Evolutionary conservation across 2,329 filamentous ascomycete genomes (phyloP).

Genomic region (Beauveria medogensis): DNA sequence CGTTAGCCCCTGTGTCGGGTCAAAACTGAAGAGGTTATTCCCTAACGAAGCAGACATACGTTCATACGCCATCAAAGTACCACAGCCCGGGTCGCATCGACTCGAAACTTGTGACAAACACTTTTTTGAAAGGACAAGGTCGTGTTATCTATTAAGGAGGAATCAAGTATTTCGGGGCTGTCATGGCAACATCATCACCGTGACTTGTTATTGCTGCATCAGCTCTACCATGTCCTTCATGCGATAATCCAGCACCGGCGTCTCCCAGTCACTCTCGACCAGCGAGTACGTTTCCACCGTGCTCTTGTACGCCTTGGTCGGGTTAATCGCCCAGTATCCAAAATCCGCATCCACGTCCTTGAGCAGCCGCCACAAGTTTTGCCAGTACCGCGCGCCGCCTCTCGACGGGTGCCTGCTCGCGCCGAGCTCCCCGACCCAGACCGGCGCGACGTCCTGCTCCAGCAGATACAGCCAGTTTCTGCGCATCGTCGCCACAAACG

Average conservation of each 20-base stretch:
- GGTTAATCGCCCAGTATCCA: constrained; percentile 64
- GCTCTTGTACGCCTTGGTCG: constrained; percentile 52
- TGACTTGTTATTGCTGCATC: constrained; percentile 24
- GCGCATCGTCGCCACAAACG: constrained; percentile 55
- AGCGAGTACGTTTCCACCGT: constrained; percentile 53
- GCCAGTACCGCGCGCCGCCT: constrained; percentile 58
- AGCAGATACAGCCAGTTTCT: constrained; percentile 60
- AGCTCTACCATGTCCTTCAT: constrained; percentile 53
- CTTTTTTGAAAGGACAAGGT: no score
- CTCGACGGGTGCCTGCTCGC: constrained; percentile 43
- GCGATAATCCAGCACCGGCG: constrained; percentile 53
- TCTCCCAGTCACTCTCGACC: constrained; percentile 56
- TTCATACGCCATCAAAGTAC: no score
- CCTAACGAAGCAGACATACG: no score
- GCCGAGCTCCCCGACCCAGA: constrained; percentile 64
- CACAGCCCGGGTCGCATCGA: no score
- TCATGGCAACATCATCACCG: no score
- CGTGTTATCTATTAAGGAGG: not conserved
- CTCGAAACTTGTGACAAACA: no score
- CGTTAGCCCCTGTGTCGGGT: no score
- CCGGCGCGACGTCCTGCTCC: constrained; percentile 36
- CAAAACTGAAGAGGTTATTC: no score
- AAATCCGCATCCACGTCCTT: constrained; percentile 53
- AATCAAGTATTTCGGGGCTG: no score
- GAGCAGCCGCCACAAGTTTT: constrained; percentile 52